These are phyloP conservation scores for Perkinsela sp. DNA, from an alignment of 208 protist species.

Conservation along the genomic window DNA sequence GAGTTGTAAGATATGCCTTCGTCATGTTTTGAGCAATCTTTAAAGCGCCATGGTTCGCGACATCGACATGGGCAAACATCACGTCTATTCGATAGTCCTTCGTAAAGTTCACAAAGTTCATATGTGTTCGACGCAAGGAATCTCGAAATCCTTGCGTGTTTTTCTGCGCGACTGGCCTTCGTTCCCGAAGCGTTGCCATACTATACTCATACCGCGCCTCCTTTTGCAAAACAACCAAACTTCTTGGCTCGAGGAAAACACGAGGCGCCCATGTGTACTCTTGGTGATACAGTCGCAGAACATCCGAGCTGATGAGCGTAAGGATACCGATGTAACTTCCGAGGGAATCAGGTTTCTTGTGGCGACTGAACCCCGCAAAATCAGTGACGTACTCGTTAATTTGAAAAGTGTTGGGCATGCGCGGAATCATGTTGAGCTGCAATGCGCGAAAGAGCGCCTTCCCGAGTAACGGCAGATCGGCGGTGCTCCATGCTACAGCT, in stretches of 20 bases:
- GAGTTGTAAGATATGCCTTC: no score
- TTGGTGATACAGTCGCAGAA: conserved; percentile 41
- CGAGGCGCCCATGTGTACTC: conserved; percentile 50
- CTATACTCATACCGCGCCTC: conserved; percentile 41
- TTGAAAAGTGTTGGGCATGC: conserved; percentile 45
- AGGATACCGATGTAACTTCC: conserved; percentile 46
- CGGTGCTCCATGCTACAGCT: conserved; percentile 39
- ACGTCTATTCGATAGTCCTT: conserved; percentile 67
- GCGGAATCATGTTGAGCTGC: conserved; percentile 37
- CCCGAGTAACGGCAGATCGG: conserved; percentile 22
- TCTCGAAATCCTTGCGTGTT: conserved; percentile 29
- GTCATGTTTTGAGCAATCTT: background rate
- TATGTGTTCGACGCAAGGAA: background rate
- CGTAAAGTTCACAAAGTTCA: conserved; percentile 10
- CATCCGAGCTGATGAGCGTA: conserved; percentile 42
- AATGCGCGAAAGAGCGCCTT: conserved; percentile 34
- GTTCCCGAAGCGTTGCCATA: conserved; percentile 52
- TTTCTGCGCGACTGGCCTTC: conserved; percentile 48
- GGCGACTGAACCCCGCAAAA: conserved; percentile 51
- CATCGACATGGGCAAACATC: conserved; percentile 50
- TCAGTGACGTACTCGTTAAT: conserved; percentile 58
- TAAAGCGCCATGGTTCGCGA: conserved; percentile 8
- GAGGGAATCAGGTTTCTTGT: conserved; percentile 36
- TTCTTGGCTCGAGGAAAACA: conserved; percentile 31
- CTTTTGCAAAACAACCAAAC: conserved; percentile 37